Percentiles rank a stretch among this genome's conserved stretches.
Evolutionary conservation across 495 filamentous ascomycete genomes (phyloP).

Genomic region (Hyaloscypha variabilis): DNA sequence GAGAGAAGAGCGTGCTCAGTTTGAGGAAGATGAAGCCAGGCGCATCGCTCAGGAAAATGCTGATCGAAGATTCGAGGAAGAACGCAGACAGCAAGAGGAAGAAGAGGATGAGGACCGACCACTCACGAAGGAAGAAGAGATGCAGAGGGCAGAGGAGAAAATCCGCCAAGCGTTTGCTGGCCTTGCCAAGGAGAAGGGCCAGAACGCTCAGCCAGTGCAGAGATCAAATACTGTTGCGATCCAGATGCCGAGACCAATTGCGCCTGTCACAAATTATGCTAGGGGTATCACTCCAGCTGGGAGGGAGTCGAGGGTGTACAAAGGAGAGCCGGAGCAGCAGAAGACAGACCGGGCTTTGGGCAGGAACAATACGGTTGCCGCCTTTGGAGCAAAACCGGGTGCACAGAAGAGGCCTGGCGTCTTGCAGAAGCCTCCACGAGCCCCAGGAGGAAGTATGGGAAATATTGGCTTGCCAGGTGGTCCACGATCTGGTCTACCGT

Average conservation of each 20-base stretch:
- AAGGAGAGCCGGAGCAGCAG: not conserved
- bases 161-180: slow-evolving; percentile 3
- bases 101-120: slow-evolving; percentile 1
- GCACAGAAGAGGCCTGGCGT: not conserved
- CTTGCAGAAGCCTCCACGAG: not conserved
- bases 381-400: not conserved
- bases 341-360: not conserved
- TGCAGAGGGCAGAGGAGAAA: slow-evolving; percentile 7
- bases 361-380: not conserved
- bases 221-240: not conserved
- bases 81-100: not conserved
- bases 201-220: not conserved
- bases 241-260: slow-evolving; percentile 3
- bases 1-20: not conserved
- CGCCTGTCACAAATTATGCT: not conserved
- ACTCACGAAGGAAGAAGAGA: slow-evolving; percentile 5
- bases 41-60: not conserved
- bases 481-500: not conserved
- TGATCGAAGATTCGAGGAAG: not conserved
- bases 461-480: not conserved
- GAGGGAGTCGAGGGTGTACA: not conserved
- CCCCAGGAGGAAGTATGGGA: not conserved
- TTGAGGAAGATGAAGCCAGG: not conserved
- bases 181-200: slow-evolving; percentile 3
- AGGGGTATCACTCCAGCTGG: not conserved